Evolutionary conservation across 192 early-diverging fungal species (phyloP).

Genomic region (Mortierella claussenii): DNA sequence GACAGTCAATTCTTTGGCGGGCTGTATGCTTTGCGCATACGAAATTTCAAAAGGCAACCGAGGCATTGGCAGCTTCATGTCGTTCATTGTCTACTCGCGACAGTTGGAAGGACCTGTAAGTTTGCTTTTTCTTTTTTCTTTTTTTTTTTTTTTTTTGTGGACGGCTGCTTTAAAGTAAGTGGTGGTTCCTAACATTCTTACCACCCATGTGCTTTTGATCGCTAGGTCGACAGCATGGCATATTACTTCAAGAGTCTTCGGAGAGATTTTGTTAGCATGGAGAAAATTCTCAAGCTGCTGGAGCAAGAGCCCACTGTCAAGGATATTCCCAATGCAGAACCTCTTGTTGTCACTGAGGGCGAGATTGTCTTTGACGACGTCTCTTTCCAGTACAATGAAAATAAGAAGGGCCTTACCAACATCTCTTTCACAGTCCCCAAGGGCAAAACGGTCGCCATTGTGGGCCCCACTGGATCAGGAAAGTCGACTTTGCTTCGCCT

Average conservation of each 20-base stretch:
- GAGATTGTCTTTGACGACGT: slow-evolving; percentile 72
- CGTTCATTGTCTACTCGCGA: slow-evolving; percentile 76
- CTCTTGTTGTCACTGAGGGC: slow-evolving; percentile 53
- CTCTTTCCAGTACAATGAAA: slow-evolving; percentile 69
- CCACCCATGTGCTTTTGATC: not conserved
- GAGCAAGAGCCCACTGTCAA: slow-evolving; percentile 58
- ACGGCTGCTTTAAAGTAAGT: no score
- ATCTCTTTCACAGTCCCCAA: slow-evolving; percentile 65
- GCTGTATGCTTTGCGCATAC: slow-evolving; percentile 75
- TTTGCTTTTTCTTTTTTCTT: slow-evolving; percentile 32
- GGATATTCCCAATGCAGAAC: slow-evolving; percentile 61
- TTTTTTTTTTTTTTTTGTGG: not conserved
- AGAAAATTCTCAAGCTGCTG: slow-evolving; percentile 66
- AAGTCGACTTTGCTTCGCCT: slow-evolving; percentile 57
- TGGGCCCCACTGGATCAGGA: slow-evolving; percentile 67
- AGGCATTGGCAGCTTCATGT: slow-evolving; percentile 82
- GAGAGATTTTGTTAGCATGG: slow-evolving; percentile 82
- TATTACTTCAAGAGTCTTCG: slow-evolving; percentile 43
- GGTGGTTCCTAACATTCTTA: not conserved
- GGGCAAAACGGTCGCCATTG: slow-evolving; percentile 70
- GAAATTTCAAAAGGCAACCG: slow-evolving; percentile 71
- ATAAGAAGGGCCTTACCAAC: slow-evolving; percentile 57
- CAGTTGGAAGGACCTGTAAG: slow-evolving; percentile 82
- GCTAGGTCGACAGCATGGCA: slow-evolving; percentile 11
- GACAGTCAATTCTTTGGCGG: slow-evolving; percentile 71